A percentile compares a stretch with the other conserved stretches of the same genome.
Evolutionary conservation across 2,329 filamentous ascomycete genomes (phyloP).

Genomic region (Diaporthe citriasiana): DNA sequence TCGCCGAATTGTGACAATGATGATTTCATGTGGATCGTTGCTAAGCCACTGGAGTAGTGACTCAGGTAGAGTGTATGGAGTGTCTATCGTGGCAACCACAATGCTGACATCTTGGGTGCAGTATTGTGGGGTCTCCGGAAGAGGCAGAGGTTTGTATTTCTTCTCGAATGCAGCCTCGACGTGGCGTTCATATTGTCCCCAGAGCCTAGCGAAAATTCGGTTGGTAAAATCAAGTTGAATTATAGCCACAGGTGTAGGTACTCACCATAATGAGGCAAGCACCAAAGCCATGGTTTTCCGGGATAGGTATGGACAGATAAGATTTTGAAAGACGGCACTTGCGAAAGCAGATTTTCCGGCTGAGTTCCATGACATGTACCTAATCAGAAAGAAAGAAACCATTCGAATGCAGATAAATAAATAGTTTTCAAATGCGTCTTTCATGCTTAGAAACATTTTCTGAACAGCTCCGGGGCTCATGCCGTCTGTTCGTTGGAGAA

Average conservation of each 20-base stretch:
- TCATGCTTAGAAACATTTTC: background rate
- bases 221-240: background rate
- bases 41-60: background rate
- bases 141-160: background rate
- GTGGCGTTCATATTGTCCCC: background rate
- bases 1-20: slow-evolving; percentile 14
- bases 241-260: no score
- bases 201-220: background rate
- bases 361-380: no score
- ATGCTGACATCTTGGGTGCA: slow-evolving; percentile 18
- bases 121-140: background rate
- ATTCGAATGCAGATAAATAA: no score
- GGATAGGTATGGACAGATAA: background rate
- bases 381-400: background rate
- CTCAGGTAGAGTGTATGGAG: background rate
- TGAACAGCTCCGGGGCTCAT: background rate
- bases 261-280: background rate
- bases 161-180: background rate
- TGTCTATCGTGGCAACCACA: slow-evolving; percentile 25
- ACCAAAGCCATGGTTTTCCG: slow-evolving; percentile 8
- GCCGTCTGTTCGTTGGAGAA: background rate
- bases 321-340: no score
- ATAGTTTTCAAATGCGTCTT: no score
- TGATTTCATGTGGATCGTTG: slow-evolving; percentile 8
- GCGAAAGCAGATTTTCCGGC: background rate